A percentile compares a stretch with the other conserved stretches of the same genome.
These are phyloP conservation scores for Entomortierella parvispora DNA, from an alignment of 192 early-diverging fungal genomes.

Conservation along the genomic window DNA sequence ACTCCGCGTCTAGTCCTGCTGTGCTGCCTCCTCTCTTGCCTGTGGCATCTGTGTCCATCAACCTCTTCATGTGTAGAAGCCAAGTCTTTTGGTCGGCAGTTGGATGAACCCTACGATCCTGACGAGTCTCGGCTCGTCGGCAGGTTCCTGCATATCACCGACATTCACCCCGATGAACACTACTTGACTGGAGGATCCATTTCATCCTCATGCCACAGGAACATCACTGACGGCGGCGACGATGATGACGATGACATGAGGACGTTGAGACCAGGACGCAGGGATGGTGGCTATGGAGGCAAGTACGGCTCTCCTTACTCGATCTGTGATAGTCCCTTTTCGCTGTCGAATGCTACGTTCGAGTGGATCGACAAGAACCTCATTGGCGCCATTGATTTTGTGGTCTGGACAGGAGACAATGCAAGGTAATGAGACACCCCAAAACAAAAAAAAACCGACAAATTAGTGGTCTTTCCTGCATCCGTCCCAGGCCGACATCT, in stretches of 20 bases:
- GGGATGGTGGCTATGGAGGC: constrained; percentile 54
- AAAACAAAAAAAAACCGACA: too few relatives aligned
- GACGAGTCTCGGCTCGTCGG: constrained; percentile 57
- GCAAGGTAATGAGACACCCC: constrained; percentile 55
- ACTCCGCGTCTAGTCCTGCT: constrained; percentile 5
- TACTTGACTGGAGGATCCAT: constrained; percentile 67
- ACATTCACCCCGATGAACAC: constrained; percentile 74
- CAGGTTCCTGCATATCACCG: constrained; percentile 78
- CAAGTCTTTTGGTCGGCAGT: neutral
- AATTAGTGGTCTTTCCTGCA: neutral
- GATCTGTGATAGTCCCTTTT: constrained; percentile 72
- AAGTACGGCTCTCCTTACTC: constrained; percentile 65
- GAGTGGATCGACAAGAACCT: constrained; percentile 64
- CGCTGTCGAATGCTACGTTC: constrained; percentile 68
- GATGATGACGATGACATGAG: constrained; percentile 11
- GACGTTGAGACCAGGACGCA: constrained; percentile 45
- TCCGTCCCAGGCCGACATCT: neutral
- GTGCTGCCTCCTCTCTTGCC: constrained; percentile 16
- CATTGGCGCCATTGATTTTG: constrained; percentile 71
- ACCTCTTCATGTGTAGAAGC: neutral
- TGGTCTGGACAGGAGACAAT: constrained; percentile 84
- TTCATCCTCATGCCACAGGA: constrained; percentile 69
- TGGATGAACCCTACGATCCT: constrained; percentile 11
- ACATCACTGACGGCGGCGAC: constrained; percentile 23
- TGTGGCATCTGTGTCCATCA: constrained; percentile 16